Conservation (phyloP, 768 basidiomycete species). For the Pholiota microspora region DNA sequence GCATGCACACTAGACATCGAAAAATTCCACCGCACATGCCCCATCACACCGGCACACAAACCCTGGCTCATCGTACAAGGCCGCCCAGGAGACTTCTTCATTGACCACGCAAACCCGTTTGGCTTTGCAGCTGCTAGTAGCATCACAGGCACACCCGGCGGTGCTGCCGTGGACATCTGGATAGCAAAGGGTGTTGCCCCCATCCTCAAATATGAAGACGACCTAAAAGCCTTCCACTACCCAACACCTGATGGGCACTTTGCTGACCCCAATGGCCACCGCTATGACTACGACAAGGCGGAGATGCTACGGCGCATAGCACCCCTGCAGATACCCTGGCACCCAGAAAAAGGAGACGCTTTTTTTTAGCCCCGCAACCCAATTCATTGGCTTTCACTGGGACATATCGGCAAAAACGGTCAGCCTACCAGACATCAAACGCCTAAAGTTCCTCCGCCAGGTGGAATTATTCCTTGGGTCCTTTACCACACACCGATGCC, state of each 20-base stretch:
- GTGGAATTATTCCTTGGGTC: conserved; percentile 12
- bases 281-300: neutral
- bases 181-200: conserved; percentile 4
- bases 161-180: conserved; percentile 22
- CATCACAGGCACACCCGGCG: conserved; percentile 28
- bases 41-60: conserved; percentile 30
- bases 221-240: too few species aligned
- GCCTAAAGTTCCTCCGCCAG: conserved; percentile 21
- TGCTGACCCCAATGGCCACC: conserved; percentile 3
- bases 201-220: neutral
- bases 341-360: conserved; percentile 3
- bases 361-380: conserved; percentile 19
- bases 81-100: conserved; percentile 21
- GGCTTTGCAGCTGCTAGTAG: conserved; percentile 27
- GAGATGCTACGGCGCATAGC: neutral
- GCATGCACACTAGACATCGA: conserved; percentile 29
- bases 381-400: conserved; percentile 38
- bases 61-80: conserved; percentile 29
- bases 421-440: conserved; percentile 27
- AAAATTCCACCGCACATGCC: conserved; percentile 31
- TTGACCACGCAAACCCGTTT: conserved; percentile 30
- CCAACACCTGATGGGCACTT: neutral
- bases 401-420: conserved; percentile 24
- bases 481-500: neutral
- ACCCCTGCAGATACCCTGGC: conserved; percentile 1